Base-by-base conservation (phyloP, 176 grass and related monocot species). In the Secale cereale region DNA sequence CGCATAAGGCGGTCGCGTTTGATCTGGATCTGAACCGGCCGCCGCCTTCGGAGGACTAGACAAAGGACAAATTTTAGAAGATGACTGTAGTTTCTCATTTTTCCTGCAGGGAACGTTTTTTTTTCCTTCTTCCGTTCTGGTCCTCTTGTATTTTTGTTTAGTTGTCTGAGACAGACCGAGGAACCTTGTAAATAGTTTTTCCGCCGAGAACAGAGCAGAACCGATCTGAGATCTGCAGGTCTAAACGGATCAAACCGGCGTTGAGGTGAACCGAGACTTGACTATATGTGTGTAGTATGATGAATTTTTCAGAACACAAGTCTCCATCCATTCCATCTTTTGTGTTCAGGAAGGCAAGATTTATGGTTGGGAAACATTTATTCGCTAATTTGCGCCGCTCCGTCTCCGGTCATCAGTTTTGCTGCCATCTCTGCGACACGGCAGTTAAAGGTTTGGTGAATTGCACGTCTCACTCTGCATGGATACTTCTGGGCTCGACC, bases 11-110 rank as follows among this genome's bases (percentile, higher is more conserved):
- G 29, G 36, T 28, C 9, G 54, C 37, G 27, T 86, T 97, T 30
- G 89, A 98, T 76, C 87, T 98, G 73, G 95, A 98, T 92, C 93
- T 98, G 46, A 98, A 98, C 80, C n/a, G 87, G 39, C 92, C 93
- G 16, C 95, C 95, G 81, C 87, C 91, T 62, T 82, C 77, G 36
- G 92, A 94, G 87, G 82, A 90, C 69, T 91, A 91, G 75, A 17
- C 59, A 6, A 36, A 5, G 43, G 13, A 46, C 65, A 70, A 84
- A 50, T 66, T 83, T 78, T 81, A 77, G 76, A 50, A 9, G 76
- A 81, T 48, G 76, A 81, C 76, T 78, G 39, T 81, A 87, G 81
- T 43, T 87, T 87, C 23, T 74, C 22, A 45, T 75, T 90, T 80
- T 45, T 37, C 10, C 29, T 15, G 60, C 45, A 83, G 80, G 80